These are phyloP conservation scores for Xylariaceae sp. DNA, from an alignment of 2,329 filamentous ascomycete genomes.

Conservation along the genomic window DNA sequence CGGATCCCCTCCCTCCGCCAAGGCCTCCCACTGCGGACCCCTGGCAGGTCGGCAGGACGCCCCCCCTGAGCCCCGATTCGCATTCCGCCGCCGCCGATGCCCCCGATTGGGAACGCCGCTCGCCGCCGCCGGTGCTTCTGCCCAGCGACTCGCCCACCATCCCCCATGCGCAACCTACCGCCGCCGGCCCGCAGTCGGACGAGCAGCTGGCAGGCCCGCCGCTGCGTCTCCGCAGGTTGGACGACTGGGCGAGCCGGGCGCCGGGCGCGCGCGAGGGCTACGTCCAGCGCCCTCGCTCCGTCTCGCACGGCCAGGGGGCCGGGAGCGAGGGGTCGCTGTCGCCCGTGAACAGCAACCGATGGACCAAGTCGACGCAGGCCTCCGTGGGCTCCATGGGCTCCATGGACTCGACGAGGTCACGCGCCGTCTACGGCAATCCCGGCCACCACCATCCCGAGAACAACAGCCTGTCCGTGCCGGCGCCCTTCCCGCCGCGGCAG, in stretches of 20 bases:
- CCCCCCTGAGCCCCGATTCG: conserved; percentile 12
- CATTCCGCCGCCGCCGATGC: conserved; percentile 12
- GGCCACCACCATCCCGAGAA: too few relatives aligned
- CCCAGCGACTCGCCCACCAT: conserved; percentile 25
- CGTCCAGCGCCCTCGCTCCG: conserved; percentile 17
- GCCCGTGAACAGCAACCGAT: conserved; percentile 19
- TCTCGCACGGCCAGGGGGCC: conserved; percentile 17
- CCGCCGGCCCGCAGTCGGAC: conserved; percentile 12
- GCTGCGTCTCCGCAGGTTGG: conserved; percentile 7
- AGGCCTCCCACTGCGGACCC: conserved; percentile 34
- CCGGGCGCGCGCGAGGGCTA: conserved; percentile 13
- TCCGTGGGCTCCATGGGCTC: conserved; percentile 16
- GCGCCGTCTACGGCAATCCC: too few relatives aligned
- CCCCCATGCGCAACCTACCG: conserved; percentile 17
- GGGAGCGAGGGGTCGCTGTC: conserved; percentile 20
- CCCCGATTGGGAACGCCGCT: conserved; percentile 16
- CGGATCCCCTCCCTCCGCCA: too few relatives aligned
- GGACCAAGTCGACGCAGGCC: conserved; percentile 24
- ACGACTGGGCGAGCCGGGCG: conserved; percentile 7
- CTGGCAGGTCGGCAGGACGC: conserved; percentile 31
- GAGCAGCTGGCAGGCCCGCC: conserved; percentile 2
- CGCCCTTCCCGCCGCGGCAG: conserved; percentile 19
- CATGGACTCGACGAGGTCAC: conserved; percentile 5
- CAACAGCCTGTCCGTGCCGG: too few relatives aligned
- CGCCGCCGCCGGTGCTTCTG: conserved; percentile 7